Evolutionary conservation across 2,329 filamentous ascomycete genomes (phyloP).

Genomic region (Cercospora sesami): DNA sequence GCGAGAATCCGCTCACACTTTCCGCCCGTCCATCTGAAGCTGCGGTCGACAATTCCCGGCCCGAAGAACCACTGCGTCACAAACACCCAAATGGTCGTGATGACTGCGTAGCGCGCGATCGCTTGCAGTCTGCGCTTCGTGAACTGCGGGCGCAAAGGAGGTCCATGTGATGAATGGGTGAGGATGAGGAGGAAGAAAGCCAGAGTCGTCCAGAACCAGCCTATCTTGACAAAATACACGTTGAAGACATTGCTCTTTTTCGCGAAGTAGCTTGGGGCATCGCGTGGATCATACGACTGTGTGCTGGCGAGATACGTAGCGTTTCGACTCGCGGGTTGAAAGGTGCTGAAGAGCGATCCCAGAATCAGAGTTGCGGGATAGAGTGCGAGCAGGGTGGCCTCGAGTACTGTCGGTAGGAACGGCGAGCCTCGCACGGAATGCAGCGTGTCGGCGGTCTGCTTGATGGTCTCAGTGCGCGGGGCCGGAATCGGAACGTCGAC

Average conservation of each 20-base stretch:
- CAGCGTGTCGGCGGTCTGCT: slow-evolving; percentile 12
- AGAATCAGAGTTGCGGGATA: slow-evolving; percentile 79
- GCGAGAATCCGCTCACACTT: slow-evolving; percentile 65
- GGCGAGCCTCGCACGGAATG: slow-evolving; percentile 47
- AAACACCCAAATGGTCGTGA: slow-evolving; percentile 78
- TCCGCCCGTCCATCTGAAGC: slow-evolving; percentile 85
- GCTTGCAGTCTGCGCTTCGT: slow-evolving; percentile 59
- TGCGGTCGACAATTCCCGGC: slow-evolving; percentile 81
- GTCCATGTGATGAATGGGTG: slow-evolving; percentile 62
- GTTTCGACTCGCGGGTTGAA: slow-evolving; percentile 73
- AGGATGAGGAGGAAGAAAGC: slow-evolving; percentile 70
- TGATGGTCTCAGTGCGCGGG: neutral
- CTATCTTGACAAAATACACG: slow-evolving; percentile 86
- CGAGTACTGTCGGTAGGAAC: slow-evolving; percentile 68
- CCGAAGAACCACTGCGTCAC: slow-evolving; percentile 98
- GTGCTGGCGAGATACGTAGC: slow-evolving; percentile 61
- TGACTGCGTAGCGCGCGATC: slow-evolving; percentile 64
- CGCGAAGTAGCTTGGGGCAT: slow-evolving; percentile 83
- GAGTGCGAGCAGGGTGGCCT: slow-evolving; percentile 63
- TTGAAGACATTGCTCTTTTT: slow-evolving; percentile 94
- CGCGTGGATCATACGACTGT: slow-evolving; percentile 62
- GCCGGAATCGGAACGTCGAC: slow-evolving; percentile 12
- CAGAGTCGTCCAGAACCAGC: slow-evolving; percentile 86
- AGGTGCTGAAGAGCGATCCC: slow-evolving; percentile 74
- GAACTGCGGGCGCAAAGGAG: slow-evolving; percentile 43